Evolutionary conservation across 495 filamentous ascomycete species (phyloP), one percentile per base, ranked within the genome.

Genomic region (Daldinia caldariorum): DNA sequence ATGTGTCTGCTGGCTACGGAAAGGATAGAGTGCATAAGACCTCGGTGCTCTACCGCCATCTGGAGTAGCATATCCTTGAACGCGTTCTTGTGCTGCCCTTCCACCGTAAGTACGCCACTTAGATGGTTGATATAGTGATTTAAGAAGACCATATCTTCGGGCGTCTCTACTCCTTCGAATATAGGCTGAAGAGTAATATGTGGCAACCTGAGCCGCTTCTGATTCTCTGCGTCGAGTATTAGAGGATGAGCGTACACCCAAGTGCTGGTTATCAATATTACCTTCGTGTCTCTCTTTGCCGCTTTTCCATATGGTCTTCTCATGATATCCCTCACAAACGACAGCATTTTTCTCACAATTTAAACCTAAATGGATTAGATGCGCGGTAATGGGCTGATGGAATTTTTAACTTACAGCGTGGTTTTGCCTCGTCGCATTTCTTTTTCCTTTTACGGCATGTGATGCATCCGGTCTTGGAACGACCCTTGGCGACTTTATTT

Each of bases 391-490:
- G 10, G 50, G 18, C 43, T 9, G 26, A n/a, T 22, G 14, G 29
- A 29, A 37, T 45, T 41, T 41, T 34, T 41, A 39, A 81, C 88
- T 86, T 84, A 88, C 92, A 97, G 73, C 87, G 83, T 60, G 94
- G 94, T 74, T 94, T 96, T n/a, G 89, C 89, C 82, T 97, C 94
- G 76, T 97, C 94, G 80, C 94, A 97, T 82, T 97, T 97, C 90
- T 97, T 97, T 83, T 97, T 97, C 34, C 94, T 85, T 74, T 91
- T 90, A 61, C 94, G 87, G 82, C 94, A 97, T 54, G 94, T 97
- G 62, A 95, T 90, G 79, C 94, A 97, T 0, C 94, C 94, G 3
- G 94, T 97, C 83, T 97, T 97, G 64, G 93, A 96, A 18, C 94
- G 85, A n/a, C 91, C 92, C 73, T 96, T 95, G 53, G 92, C 88